These are phyloP conservation scores for Carex cristatella DNA, from an alignment of 176 grass and related monocot species.

Conservation along the genomic window DNA sequence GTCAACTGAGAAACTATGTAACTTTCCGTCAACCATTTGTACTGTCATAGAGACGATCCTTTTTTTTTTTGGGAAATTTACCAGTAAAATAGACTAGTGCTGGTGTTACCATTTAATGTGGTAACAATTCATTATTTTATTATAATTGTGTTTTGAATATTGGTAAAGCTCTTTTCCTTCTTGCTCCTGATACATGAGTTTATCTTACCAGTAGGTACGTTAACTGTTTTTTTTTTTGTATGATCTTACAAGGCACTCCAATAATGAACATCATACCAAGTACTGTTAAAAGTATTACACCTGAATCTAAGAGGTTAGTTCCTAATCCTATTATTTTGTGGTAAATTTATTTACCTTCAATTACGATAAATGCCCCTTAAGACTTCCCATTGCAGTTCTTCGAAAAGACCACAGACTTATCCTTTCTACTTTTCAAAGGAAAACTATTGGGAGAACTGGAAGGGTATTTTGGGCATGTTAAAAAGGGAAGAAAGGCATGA, in stretches of 20 bases:
- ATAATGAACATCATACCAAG: conserved; percentile 38
- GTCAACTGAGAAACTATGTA: background rate
- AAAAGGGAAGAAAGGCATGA: conserved; percentile 29
- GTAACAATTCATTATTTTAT: conserved; percentile 8
- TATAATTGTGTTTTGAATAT: background rate
- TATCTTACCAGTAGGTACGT: background rate
- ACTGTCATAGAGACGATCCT: background rate
- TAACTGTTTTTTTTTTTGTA: background rate
- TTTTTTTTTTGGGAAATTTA: background rate
- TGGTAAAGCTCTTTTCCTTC: conserved; percentile 4
- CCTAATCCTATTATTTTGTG: conserved; percentile 4
- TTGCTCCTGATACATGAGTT: conserved; percentile 7
- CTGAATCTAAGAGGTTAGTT: conserved; percentile 60
- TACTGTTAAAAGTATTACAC: conserved; percentile 35
- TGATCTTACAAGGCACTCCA: conserved; percentile 31
- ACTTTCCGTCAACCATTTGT: background rate
- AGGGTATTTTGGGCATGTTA: conserved; percentile 8
- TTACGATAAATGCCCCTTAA: background rate
- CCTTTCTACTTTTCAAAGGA: conserved; percentile 24
- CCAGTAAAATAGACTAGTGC: background rate
- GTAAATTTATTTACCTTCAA: background rate
- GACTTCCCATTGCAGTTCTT: conserved; percentile 7
- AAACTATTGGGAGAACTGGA: conserved; percentile 13
- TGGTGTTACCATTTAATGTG: background rate
- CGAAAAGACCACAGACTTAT: conserved; percentile 2